Evolutionary conservation across 2,329 filamentous ascomycete genomes (phyloP), one percentile per base, ranked within the genome.

Genomic region (Boeremia lycopersici): DNA sequence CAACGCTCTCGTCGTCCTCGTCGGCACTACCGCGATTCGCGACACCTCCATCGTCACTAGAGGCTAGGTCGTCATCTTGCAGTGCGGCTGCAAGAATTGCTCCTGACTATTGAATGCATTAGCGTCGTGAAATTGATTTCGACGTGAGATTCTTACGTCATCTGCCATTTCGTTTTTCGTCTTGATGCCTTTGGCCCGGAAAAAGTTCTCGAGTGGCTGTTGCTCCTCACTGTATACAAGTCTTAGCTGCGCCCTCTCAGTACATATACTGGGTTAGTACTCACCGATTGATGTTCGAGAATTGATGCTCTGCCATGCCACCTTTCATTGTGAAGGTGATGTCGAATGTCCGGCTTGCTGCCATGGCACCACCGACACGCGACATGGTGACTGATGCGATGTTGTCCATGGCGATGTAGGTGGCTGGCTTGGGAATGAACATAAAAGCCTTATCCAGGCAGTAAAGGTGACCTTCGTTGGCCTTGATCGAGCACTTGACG

Each of bases 401-500:
- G 70, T 96, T 91, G 70, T 99, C 95, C 78, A 96, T 96, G 57
- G 91, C 89, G 57, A 99, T 93, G 78, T 98, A 99, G 1, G 93
- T 97, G 13, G 95, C 93, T 1, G 95, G 95, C 79, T 99, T 99
- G 29, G 95, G 95, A 13, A 99, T 95, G 75, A 99, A 99, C 86
- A 99, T 96, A 77, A 99, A 96, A 7, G 93, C 93, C 79, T 97
- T 97, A 77, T 99, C 95, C 64, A 99, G 80, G 74, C 93, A 97
- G 84, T 96, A 99, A 45, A 99, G 81, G 72, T 96, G 93, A 57
- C 96, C 95, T 79, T 99, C 95, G 76, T 96, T 97, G 48, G 96
- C 96, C 79, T 99, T 99, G 85, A 99, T 97, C n/a, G 93, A 96
- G 77, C 95, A 99, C 79, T 99, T 99, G 77, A 99, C 96, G 54